Evolutionary conservation across 2,329 filamentous ascomycete genomes (phyloP), one percentile per base, ranked within the genome.

Genomic region (Fusarium nygamai): DNA sequence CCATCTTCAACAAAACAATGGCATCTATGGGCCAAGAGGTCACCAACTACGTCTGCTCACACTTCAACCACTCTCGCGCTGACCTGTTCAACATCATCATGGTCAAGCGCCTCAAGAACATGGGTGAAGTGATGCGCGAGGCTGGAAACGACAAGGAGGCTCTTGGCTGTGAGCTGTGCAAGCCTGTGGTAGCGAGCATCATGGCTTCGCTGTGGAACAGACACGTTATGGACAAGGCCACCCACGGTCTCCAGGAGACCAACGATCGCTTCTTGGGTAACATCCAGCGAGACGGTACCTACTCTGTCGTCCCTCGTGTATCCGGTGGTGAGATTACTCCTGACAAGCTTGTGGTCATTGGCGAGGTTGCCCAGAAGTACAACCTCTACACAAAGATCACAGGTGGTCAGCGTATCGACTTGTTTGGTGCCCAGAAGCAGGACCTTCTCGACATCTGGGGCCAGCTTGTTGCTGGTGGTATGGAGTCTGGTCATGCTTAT

Each of bases 401-500:
- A 0, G 95, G 95, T 63, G 95, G 93, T 3, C 95, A 98, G 83
- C 90, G 95, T 64, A 97, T 98, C 79, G 95, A 98, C 82, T 90
- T 98, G 91, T 98, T 98, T 79, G 95, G 95, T 46, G 95, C 95
- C 0, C 92, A 91, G 83, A 97, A 97, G 84, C 93, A 96, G 74
- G 94, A 98, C 81, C 86, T 98, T 24, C 87, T 93, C 6, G 88
- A 88, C 20, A 98, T 98, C 77, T 98, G 95, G 95, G 89, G 89
- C 48, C 89, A 91, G 75, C 87, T 98, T 7, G 89, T 97, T 14
- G 91, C 93, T 64, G 95, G 92, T 3, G 95, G 95, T 27, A 93
- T 98, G 92, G 95, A 98, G 82, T 94, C 92, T 71, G 95, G 95
- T 0, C 94, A 98, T 80, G 95, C 94, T 0, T 98, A 98, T 80